phyloP scores from a whole-genome alignment of 768 basidiomycete species.

The Suillus bovinus region DNA sequence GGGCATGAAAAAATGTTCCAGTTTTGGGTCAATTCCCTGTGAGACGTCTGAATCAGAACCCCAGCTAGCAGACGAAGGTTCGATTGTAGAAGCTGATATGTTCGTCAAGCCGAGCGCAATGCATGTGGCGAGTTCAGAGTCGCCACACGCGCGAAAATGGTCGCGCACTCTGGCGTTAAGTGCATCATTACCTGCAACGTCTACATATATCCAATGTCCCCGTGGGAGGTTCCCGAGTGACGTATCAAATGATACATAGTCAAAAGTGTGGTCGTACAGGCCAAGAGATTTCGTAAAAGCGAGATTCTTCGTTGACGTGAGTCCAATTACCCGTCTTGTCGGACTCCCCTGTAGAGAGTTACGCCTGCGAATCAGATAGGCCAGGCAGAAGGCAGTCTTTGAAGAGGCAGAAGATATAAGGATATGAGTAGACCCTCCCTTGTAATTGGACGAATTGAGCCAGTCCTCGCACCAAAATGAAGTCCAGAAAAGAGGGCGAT shows the following conservation, averaged over 20 bases:
- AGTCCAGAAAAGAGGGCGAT: slow-evolving; percentile 74
- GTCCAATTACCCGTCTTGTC: slow-evolving; percentile 48
- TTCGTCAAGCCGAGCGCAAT: slow-evolving; percentile 60
- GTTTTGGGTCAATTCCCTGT: slow-evolving; percentile 10
- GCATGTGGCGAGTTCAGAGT: slow-evolving; percentile 36
- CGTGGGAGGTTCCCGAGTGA: slow-evolving; percentile 29
- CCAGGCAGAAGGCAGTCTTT: slow-evolving; percentile 71
- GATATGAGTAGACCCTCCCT: slow-evolving; percentile 45
- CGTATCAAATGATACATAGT: slow-evolving; percentile 49
- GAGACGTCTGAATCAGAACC: neutral
- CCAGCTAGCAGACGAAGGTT: slow-evolving; percentile 38
- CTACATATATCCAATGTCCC: slow-evolving; percentile 57
- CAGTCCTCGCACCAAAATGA: slow-evolving; percentile 78
- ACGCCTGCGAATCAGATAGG: slow-evolving; percentile 57
- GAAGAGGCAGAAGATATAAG: slow-evolving; percentile 71
- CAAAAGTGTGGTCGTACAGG: slow-evolving; percentile 57
- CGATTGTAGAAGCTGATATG: slow-evolving; percentile 45
- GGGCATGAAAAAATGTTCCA: slow-evolving; percentile 67
- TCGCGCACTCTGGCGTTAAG: slow-evolving; percentile 47
- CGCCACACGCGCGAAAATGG: slow-evolving; percentile 33
- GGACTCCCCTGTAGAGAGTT: slow-evolving; percentile 16
- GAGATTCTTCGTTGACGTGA: slow-evolving; percentile 59
- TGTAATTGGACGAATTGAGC: slow-evolving; percentile 52
- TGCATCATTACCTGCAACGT: slow-evolving; percentile 58
- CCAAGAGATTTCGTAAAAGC: slow-evolving; percentile 54